These are phyloP conservation scores for Starmerella apis DNA, from an alignment of 805 yeast species.

Conservation along the genomic window DNA sequence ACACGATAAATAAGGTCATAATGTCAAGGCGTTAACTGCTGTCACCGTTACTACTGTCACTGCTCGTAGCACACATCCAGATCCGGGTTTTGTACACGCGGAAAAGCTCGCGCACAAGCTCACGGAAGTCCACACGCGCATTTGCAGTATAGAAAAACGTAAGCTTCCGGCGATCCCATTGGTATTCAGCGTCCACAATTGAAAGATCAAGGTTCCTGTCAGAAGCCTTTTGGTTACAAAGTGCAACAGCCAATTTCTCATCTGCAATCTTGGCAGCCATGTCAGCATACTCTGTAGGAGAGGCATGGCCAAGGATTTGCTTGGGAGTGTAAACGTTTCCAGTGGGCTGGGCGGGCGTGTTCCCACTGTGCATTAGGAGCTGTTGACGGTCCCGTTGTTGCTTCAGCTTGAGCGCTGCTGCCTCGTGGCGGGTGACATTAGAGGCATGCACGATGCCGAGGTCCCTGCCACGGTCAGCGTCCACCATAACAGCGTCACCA, in stretches of 20 bases:
- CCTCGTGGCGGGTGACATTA: conserved; percentile 53
- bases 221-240: conserved; percentile 50
- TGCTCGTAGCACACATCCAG: conserved; percentile 68
- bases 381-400: conserved; percentile 66
- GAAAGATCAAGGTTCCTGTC: conserved; percentile 44
- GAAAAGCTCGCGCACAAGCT: conserved; percentile 63
- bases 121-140: conserved; percentile 66
- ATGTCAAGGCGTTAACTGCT: not conserved
- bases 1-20: conserved; percentile 5
- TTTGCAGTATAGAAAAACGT: conserved; percentile 61
- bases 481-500: conserved; percentile 69
- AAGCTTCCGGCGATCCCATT: conserved; percentile 72
- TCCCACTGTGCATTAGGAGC: conserved; percentile 33
- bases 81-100: conserved; percentile 68
- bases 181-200: conserved; percentile 71
- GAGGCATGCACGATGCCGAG: conserved; percentile 55
- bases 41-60: not conserved
- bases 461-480: conserved; percentile 74
- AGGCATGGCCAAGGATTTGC: conserved; percentile 54
- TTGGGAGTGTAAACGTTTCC: conserved; percentile 58
- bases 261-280: conserved; percentile 50
- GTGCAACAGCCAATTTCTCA: conserved; percentile 56
- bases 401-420: conserved; percentile 51
- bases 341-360: conserved; percentile 21
- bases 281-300: conserved; percentile 48